Base-by-base conservation (phyloP, 345 rosid genomes). In the Bretschneidera sinensis region DNA sequence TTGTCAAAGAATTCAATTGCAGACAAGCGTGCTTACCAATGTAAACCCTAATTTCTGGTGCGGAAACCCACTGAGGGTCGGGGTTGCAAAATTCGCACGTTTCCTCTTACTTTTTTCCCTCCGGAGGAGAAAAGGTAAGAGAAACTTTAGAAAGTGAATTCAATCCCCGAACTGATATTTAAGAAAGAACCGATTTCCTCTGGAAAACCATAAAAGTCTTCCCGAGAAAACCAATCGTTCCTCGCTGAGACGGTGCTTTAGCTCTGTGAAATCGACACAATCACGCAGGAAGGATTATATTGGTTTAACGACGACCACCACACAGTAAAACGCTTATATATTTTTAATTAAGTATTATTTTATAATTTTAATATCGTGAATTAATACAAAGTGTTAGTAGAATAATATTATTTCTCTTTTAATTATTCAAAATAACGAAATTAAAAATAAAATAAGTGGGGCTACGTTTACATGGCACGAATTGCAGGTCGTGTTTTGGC, bases 401-500 rank as follows among this genome's bases (percentile, higher is more conserved):
- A 64, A n/a, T n/a, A 48, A 34, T 48, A 51, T 51, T 51, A 19
- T 21, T 51, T 21, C 16, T n/a, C 55, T 2, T 51, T 9, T 51
- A 51, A n/a, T 51, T 51, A 2, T n/a, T n/a, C n/a, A n/a, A n/a
- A n/a, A n/a, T n/a, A n/a, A n/a, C n/a, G n/a, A n/a, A n/a, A n/a
- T n/a, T n/a, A n/a, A n/a, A n/a, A n/a, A n/a, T n/a, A n/a, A n/a
- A n/a, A n/a, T n/a, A n/a, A 53, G 54, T 39, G 51, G 43, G 28
- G 50, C 43, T 22, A 23, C 53, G 76, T 17, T 72, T 61, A 72
- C 69, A 62, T 72, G 72, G 64, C 59, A 21, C 31, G 19, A 21
- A 45, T 48, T 31, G 39, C 50, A 55, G 67, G n/a, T n/a, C 69
- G 71, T 72, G 77, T 60, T 67, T 34, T 72, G 67, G 83, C 74